Evolutionary conservation across 495 filamentous ascomycete genomes (phyloP).

Genomic region (Xylaria flabelliformis): DNA sequence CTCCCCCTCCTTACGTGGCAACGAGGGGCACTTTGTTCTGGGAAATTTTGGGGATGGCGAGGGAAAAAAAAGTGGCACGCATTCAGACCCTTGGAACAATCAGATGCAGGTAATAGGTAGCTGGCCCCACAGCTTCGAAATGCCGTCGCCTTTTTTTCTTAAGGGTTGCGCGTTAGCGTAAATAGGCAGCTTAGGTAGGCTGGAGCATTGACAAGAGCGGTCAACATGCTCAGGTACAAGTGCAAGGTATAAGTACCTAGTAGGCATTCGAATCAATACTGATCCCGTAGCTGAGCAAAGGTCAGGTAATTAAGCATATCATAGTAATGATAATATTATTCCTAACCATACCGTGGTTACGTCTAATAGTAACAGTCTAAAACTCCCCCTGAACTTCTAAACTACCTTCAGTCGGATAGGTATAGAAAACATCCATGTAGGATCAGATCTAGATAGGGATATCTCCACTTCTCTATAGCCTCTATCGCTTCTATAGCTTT

Average conservation of each 20-base stretch:
- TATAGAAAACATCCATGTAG: background rate
- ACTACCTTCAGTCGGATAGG: background rate
- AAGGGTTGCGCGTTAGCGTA: conserved; percentile 10
- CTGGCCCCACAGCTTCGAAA: background rate
- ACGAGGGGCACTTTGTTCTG: conserved; percentile 2
- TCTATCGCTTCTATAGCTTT: conserved; percentile 16
- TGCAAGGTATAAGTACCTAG: background rate
- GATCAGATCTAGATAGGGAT: background rate
- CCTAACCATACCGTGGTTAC: background rate
- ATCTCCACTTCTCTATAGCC: conserved; percentile 15
- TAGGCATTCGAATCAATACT: background rate
- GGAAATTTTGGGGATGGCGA: background rate
- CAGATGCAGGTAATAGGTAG: conserved; percentile 7
- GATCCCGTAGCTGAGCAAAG: background rate
- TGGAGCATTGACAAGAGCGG: background rate
- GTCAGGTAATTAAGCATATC: background rate
- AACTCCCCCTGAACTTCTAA: background rate
- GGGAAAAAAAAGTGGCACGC: conserved; percentile 11
- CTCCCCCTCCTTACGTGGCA: conserved; percentile 21
- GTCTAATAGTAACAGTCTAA: conserved; percentile 1
- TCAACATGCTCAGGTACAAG: conserved; percentile 2
- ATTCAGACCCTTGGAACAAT: conserved; percentile 19
- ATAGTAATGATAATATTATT: background rate
- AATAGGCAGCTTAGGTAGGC: background rate
- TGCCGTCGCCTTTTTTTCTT: conserved; percentile 5